Percentiles rank a stretch among this genome's conserved stretches.
phyloP scores from a whole-genome alignment of 1,284 basidiomycete genomes.

The Pisolithus thermaeus region DNA sequence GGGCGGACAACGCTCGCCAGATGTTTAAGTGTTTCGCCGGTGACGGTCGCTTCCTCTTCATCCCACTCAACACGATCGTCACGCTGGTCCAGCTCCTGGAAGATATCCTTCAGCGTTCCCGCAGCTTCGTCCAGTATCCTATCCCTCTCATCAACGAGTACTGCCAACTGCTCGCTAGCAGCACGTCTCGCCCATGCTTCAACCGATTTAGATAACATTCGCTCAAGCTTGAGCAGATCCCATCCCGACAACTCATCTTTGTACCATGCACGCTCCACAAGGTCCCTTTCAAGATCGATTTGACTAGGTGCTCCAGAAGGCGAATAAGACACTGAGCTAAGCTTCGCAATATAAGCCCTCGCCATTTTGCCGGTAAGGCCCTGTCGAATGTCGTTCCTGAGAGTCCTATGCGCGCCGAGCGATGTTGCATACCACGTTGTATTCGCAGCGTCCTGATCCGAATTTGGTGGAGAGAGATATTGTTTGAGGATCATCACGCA shows the following conservation, averaged over 20 bases:
- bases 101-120: slow-evolving; percentile 60
- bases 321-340: slow-evolving; percentile 48
- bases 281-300: slow-evolving; percentile 50
- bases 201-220: slow-evolving; percentile 45
- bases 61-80: slow-evolving; percentile 57
- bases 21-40: slow-evolving; percentile 54
- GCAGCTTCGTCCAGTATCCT: slow-evolving; percentile 62
- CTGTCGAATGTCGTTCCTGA: slow-evolving; percentile 59
- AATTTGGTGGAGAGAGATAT: slow-evolving; percentile 36
- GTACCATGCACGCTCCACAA: slow-evolving; percentile 68
- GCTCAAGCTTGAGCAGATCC: slow-evolving; percentile 57
- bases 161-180: slow-evolving; percentile 18
- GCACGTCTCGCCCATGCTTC: slow-evolving; percentile 49
- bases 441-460: slow-evolving; percentile 14
- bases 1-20: slow-evolving; percentile 51
- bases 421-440: slow-evolving; percentile 30
- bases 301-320: slow-evolving; percentile 53
- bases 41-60: slow-evolving; percentile 57
- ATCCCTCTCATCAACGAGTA: slow-evolving; percentile 35
- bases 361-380: slow-evolving; percentile 57
- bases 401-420: slow-evolving; percentile 59
- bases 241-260: slow-evolving; percentile 57
- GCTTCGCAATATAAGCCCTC: slow-evolving; percentile 52
- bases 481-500: slow-evolving; percentile 57
- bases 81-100: slow-evolving; percentile 63